A percentile compares a stretch with the other conserved stretches of the same genome.
Conservation (phyloP, 331 rosid species). For the Dryas integrifolia region DNA sequence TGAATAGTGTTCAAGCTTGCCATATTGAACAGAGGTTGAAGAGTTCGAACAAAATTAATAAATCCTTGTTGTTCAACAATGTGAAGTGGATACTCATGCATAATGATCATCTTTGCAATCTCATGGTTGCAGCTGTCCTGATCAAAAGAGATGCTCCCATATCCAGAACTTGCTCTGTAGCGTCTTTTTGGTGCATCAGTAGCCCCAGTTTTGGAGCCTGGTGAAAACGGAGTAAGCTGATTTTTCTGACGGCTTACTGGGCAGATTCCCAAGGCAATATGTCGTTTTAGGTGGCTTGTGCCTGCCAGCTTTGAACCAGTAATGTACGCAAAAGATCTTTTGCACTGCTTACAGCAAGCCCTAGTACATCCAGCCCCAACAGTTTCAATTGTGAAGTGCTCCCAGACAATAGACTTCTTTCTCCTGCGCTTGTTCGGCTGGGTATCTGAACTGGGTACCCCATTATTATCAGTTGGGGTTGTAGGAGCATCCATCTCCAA, state of each 20-base stretch:
- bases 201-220: slow-evolving; percentile 27
- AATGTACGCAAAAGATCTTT: slow-evolving; percentile 76
- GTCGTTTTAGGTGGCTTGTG: slow-evolving; percentile 85
- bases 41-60: slow-evolving; percentile 51
- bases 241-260: slow-evolving; percentile 62
- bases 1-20: slow-evolving; percentile 41
- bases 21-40: slow-evolving; percentile 75
- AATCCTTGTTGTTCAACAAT: slow-evolving; percentile 78
- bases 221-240: slow-evolving; percentile 31
- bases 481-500: slow-evolving; percentile 42
- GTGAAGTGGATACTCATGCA: slow-evolving; percentile 88
- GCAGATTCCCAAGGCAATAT: slow-evolving; percentile 72
- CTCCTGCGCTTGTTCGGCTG: slow-evolving; percentile 54
- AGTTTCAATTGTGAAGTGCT: slow-evolving; percentile 66
- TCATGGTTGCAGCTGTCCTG: slow-evolving; percentile 62
- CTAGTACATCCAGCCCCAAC: slow-evolving; percentile 56
- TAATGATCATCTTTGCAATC: slow-evolving; percentile 71
- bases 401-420: slow-evolving; percentile 87
- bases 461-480: slow-evolving; percentile 39
- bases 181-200: slow-evolving; percentile 58
- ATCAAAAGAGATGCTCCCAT: slow-evolving; percentile 51
- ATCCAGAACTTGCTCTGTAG: slow-evolving; percentile 36
- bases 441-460: slow-evolving; percentile 37
- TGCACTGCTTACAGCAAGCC: slow-evolving; percentile 84
- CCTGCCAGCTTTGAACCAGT: slow-evolving; percentile 74